Evolutionary conservation across 2,329 filamentous ascomycete species (phyloP).

Genomic region (Ambrosiella cleistominuta): DNA sequence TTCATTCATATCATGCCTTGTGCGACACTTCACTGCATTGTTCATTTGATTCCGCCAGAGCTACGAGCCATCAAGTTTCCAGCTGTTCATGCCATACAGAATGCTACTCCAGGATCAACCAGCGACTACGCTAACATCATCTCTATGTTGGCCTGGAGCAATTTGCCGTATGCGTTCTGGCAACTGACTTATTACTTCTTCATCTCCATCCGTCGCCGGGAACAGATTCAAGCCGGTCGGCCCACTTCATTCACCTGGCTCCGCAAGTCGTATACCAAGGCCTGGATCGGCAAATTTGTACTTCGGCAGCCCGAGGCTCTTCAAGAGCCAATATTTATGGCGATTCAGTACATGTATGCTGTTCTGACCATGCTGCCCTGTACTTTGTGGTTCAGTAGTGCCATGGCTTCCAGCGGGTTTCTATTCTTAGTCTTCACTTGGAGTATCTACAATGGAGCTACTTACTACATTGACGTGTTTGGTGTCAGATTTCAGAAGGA

Average conservation of each 20-base stretch:
- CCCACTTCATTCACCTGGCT: constrained; percentile 98
- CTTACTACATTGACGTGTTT: constrained; percentile 96
- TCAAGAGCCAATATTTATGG: constrained; percentile 86
- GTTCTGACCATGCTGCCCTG: constrained; percentile 87
- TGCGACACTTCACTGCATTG: constrained; percentile 77
- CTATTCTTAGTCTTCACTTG: constrained; percentile 71
- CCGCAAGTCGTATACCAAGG: constrained; percentile 74
- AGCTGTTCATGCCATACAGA: constrained; percentile 67
- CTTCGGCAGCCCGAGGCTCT: constrained; percentile 55
- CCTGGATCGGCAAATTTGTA: constrained; percentile 74
- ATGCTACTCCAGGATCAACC: constrained; percentile 47
- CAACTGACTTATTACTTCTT: constrained; percentile 85
- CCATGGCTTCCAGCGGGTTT: constrained; percentile 61
- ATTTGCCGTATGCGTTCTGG: constrained; percentile 83
- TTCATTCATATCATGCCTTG: constrained; percentile 99
- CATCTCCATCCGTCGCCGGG: constrained; percentile 83
- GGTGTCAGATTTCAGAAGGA: constrained; percentile 95
- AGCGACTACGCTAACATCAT: constrained; percentile 60
- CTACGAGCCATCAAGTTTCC: constrained; percentile 57
- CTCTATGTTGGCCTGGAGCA: constrained; percentile 89
- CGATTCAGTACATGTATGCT: constrained; percentile 86
- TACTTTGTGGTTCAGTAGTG: constrained; percentile 84
- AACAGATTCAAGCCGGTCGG: constrained; percentile 87
- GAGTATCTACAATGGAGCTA: constrained; percentile 94
- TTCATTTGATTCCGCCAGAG: constrained; percentile 57